Conservation (phyloP, 2,329 filamentous ascomycete genomes). For the Pseudopithomyces maydicus region DNA sequence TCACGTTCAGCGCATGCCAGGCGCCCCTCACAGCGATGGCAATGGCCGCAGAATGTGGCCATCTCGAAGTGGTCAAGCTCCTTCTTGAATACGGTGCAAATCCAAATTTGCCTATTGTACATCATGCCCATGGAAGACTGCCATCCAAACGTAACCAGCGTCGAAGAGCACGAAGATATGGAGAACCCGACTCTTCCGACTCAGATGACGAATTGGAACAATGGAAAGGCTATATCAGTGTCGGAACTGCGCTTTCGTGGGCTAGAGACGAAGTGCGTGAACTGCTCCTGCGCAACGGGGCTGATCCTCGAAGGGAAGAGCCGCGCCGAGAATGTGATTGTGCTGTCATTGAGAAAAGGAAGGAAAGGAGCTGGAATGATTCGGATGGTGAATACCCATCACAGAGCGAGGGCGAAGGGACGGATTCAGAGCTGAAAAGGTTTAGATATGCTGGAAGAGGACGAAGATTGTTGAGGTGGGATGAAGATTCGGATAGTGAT, state of each 20-base stretch:
- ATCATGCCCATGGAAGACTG: slow-evolving; percentile 5
- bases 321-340: slow-evolving; percentile 2
- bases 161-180: background rate
- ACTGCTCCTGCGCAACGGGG: background rate
- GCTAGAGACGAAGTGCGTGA: slow-evolving; percentile 1
- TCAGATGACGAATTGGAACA: background rate
- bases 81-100: slow-evolving; percentile 2
- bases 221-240: slow-evolving; percentile 5
- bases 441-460: no score
- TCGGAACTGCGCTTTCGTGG: slow-evolving; percentile 1
- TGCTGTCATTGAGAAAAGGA: background rate
- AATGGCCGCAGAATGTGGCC: background rate
- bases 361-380: background rate
- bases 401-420: background rate
- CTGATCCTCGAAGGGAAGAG: slow-evolving; percentile 1
- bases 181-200: background rate
- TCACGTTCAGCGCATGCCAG: background rate
- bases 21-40: background rate
- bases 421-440: background rate
- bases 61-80: background rate
- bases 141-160: background rate
- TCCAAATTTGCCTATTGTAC: background rate
- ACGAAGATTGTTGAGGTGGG: background rate
- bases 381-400: background rate
- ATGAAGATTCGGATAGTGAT: background rate